Percentiles rank a stretch among this genome's conserved stretches.
These are phyloP conservation scores for Aspergillus taichungensis DNA, from an alignment of 495 filamentous ascomycete species.

Conservation along the genomic window DNA sequence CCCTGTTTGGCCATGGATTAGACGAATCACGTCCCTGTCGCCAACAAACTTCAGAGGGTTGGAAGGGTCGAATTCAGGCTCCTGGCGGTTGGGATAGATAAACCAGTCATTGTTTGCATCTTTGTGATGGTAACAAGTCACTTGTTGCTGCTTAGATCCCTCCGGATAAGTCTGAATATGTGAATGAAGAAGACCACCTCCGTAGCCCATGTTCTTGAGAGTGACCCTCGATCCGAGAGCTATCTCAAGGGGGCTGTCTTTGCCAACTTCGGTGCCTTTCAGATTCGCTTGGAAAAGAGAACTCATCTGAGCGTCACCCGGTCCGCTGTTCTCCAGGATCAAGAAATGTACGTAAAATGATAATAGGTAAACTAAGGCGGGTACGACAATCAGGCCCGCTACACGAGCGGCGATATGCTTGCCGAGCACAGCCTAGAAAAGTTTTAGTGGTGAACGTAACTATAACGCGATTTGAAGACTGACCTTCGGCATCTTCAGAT, in stretches of 20 bases:
- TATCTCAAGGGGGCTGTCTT: slow-evolving; percentile 86
- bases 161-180: slow-evolving; percentile 96
- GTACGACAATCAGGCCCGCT: slow-evolving; percentile 79
- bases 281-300: slow-evolving; percentile 98
- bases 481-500: slow-evolving; percentile 80
- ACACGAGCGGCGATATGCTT: slow-evolving; percentile 74
- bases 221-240: slow-evolving; percentile 84
- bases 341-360: slow-evolving; percentile 92
- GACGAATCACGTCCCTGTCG: slow-evolving; percentile 69
- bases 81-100: slow-evolving; percentile 82
- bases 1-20: slow-evolving; percentile 92
- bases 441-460: slow-evolving; percentile 12
- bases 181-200: slow-evolving; percentile 93
- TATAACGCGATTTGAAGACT: slow-evolving; percentile 9
- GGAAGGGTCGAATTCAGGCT: slow-evolving; percentile 63
- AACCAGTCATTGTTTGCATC: slow-evolving; percentile 99
- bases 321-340: slow-evolving; percentile 87
- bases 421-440: slow-evolving; percentile 52
- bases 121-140: slow-evolving; percentile 99
- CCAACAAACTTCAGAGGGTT: slow-evolving; percentile 63
- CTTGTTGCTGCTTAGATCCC: slow-evolving; percentile 88
- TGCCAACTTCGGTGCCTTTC: slow-evolving; percentile 83
- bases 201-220: slow-evolving; percentile 98
- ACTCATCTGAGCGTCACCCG: slow-evolving; percentile 98
- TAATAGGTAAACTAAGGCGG: slow-evolving; percentile 81